Conservation (phyloP, 1,284 basidiomycete species). For the Sporisorium scitamineum region DNA sequence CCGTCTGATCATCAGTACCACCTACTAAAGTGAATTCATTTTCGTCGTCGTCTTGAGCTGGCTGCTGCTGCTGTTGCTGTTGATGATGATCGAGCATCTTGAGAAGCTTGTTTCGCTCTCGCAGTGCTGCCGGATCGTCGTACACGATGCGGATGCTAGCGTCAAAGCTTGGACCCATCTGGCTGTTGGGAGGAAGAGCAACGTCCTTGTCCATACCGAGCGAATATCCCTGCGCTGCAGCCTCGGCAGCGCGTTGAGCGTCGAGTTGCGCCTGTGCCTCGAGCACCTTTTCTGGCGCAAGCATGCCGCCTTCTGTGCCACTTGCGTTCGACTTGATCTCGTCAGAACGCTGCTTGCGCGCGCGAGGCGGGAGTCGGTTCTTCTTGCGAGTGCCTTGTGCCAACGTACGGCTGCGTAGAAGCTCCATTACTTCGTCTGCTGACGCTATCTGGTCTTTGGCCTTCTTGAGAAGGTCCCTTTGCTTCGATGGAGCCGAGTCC, state of each 20-base stretch:
- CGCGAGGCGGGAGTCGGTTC: conserved; percentile 29
- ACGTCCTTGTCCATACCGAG: conserved; percentile 44
- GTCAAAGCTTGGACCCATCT: conserved; percentile 21
- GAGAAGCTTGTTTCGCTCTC: conserved; percentile 42
- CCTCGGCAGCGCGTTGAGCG: conserved; percentile 44
- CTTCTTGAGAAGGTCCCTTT: not conserved
- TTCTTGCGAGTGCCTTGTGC: conserved; percentile 32
- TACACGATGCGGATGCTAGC: conserved; percentile 50
- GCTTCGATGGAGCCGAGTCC: not conserved
- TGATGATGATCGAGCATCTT: conserved; percentile 47
- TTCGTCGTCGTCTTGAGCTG: not conserved
- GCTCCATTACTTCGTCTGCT: conserved; percentile 44
- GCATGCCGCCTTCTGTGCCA: conserved; percentile 11
- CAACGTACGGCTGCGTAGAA: conserved; percentile 34
- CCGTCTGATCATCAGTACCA: not conserved
- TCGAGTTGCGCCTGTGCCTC: conserved; percentile 43
- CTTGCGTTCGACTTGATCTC: conserved; percentile 1
- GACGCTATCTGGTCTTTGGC: conserved; percentile 16
- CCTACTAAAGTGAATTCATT: not conserved
- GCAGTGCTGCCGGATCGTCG: conserved; percentile 52
- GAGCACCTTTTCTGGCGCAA: conserved; percentile 43
- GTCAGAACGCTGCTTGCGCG: conserved; percentile 39
- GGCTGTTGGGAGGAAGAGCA: conserved; percentile 9
- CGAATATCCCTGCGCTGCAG: conserved; percentile 46
- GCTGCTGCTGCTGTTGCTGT: conserved; percentile 1